These are phyloP conservation scores for Xanthoceras sorbifolium DNA, from an alignment of 345 rosid species.

Conservation along the genomic window DNA sequence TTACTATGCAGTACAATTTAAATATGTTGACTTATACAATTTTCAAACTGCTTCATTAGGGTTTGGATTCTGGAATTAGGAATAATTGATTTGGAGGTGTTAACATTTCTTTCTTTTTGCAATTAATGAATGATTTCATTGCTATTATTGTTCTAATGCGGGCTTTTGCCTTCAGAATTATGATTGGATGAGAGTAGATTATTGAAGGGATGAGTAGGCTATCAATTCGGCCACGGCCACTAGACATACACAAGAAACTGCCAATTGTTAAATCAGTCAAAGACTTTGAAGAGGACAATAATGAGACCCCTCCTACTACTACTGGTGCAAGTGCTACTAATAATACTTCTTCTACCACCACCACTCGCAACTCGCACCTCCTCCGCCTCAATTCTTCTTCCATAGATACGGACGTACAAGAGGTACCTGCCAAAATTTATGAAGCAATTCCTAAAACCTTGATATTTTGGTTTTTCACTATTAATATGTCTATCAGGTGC, in stretches of 20 bases:
- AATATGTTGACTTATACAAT: too few species aligned
- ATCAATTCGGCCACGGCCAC: conserved; percentile 91
- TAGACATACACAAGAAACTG: conserved; percentile 95
- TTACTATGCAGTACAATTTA: too few species aligned
- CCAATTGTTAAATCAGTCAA: conserved; percentile 88
- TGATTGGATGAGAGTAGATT: neutral
- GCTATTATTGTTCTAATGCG: neutral
- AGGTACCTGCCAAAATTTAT: conserved; percentile 33
- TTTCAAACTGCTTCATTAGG: too few species aligned
- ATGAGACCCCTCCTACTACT: conserved; percentile 60
- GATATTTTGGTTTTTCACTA: neutral
- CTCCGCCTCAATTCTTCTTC: conserved; percentile 54
- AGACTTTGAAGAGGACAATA: conserved; percentile 79
- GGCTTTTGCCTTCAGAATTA: neutral
- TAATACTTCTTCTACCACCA: conserved; percentile 5
- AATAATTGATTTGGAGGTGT: too few species aligned
- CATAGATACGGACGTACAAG: conserved; percentile 46
- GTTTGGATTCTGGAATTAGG: too few species aligned
- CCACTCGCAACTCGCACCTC: conserved; percentile 78
- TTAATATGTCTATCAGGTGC: conserved; percentile 39
- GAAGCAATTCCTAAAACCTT: neutral
- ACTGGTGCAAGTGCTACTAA: neutral
- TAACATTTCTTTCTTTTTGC: too few species aligned
- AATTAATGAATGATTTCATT: neutral
- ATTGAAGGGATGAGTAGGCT: conserved; percentile 71